A percentile compares a stretch with the other conserved stretches of the same genome.
Conservation (phyloP, 179 eudicot genomes). For the Silene noctiflora region DNA sequence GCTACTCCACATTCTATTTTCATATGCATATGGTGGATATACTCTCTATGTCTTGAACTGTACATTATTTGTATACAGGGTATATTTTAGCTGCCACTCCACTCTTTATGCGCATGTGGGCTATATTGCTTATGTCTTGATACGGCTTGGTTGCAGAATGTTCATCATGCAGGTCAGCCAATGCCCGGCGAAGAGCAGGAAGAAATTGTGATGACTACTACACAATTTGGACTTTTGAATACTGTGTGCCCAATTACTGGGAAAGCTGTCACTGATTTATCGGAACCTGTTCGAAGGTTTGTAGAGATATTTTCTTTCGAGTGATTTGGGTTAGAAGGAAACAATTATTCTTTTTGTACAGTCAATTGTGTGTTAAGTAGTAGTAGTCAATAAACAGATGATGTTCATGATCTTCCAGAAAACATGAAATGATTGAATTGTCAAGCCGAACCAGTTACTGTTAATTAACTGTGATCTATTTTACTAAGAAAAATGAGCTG, state of each 20-base stretch:
- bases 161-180: conserved; percentile 86
- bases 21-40: neutral
- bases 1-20: neutral
- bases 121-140: neutral
- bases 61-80: no score
- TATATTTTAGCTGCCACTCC: neutral
- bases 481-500: no score
- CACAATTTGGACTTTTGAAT: conserved; percentile 57
- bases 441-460: neutral
- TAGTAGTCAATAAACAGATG: neutral
- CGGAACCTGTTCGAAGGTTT: conserved; percentile 83
- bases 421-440: neutral
- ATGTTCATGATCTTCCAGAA: no score
- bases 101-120: neutral
- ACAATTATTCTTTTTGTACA: neutral
- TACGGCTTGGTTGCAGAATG: conserved; percentile 48
- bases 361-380: neutral
- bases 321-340: neutral
- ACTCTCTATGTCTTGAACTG: neutral
- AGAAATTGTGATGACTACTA: conserved; percentile 81
- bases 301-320: conserved; percentile 9
- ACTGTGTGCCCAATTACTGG: conserved; percentile 72
- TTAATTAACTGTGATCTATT: no score
- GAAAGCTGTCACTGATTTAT: conserved; percentile 59
- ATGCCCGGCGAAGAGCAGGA: conserved; percentile 98